These are phyloP conservation scores for Larix kaempferi DNA, from an alignment of 75 land plant genomes.

Conservation along the genomic window DNA sequence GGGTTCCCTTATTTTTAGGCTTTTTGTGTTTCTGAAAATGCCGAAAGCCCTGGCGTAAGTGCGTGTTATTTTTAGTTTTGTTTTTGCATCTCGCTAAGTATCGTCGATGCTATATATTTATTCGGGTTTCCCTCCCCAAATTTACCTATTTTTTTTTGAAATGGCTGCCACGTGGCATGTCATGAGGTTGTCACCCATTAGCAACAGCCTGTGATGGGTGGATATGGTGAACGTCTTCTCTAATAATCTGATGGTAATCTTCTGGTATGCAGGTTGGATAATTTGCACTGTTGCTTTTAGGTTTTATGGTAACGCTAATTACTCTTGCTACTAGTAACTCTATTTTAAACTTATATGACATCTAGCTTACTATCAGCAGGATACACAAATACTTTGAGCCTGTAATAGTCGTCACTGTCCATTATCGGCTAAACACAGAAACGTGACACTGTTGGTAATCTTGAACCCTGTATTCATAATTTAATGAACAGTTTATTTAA, in stretches of 20 bases:
- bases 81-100: too few relatives aligned
- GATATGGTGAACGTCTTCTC: not conserved
- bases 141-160: not conserved
- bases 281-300: not conserved
- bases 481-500: too few relatives aligned
- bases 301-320: not conserved
- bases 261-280: too few relatives aligned
- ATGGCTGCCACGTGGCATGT: not conserved
- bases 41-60: not conserved
- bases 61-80: not conserved
- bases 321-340: not conserved
- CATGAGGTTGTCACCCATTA: not conserved
- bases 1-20: not conserved
- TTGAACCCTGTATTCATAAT: too few relatives aligned
- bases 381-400: not conserved
- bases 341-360: not conserved
- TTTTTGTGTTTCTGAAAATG: not conserved
- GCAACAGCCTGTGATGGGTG: not conserved
- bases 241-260: not conserved
- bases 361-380: not conserved
- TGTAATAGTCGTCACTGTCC: not conserved
- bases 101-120: too few relatives aligned
- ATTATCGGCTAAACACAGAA: not conserved
- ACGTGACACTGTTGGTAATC: too few relatives aligned
- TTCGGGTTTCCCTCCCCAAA: too few relatives aligned